phyloP scores from a whole-genome alignment of 2,329 filamentous ascomycete genomes.

The Xylariaceae sp. region DNA sequence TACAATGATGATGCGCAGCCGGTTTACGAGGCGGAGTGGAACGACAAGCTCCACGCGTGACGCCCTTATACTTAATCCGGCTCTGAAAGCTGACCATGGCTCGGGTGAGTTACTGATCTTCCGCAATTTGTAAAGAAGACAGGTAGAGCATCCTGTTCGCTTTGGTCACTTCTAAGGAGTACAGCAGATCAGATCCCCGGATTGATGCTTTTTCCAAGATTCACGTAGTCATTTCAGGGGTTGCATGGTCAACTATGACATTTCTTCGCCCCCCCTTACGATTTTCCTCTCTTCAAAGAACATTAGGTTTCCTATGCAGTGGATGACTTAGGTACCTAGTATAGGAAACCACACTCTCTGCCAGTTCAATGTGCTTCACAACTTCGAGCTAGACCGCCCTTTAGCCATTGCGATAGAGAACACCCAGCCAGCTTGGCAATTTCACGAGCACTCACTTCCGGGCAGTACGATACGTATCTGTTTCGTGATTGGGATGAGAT shows the following conservation, averaged over 20 bases:
- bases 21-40: slow-evolving; percentile 6
- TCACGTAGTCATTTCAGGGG: too few relatives aligned
- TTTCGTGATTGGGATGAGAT: too few relatives aligned
- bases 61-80: neutral
- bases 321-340: too few relatives aligned
- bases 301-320: too few relatives aligned
- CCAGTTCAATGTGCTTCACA: slow-evolving; percentile 5
- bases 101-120: slow-evolving; percentile 1
- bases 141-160: neutral
- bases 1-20: neutral
- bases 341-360: neutral
- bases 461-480: too few relatives aligned
- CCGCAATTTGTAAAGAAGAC: neutral
- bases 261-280: too few relatives aligned
- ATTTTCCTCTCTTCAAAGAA: too few relatives aligned
- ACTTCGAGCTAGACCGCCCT: slow-evolving; percentile 6
- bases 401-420: slow-evolving; percentile 8
- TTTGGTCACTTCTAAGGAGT: neutral
- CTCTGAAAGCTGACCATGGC: neutral
- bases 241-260: too few relatives aligned
- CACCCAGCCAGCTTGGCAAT: slow-evolving; percentile 10
- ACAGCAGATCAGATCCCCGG: neutral
- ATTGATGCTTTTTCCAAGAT: too few relatives aligned
- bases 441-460: too few relatives aligned
- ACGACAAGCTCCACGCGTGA: slow-evolving; percentile 4